phyloP scores from a whole-genome alignment of 768 basidiomycete genomes.

The Boletus rubescentipes region DNA sequence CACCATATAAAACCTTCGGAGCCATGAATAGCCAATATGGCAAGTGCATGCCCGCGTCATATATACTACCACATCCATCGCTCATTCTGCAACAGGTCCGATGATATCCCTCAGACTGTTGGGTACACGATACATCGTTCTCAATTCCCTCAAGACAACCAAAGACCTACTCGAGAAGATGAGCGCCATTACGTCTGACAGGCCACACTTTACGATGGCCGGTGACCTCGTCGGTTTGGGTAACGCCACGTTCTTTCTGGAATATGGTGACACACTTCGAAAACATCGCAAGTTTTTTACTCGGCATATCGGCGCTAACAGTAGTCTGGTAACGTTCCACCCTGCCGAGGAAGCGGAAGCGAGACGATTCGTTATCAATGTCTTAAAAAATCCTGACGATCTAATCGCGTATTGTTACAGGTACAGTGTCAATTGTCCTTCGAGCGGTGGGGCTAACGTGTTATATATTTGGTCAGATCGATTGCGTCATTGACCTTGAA shows the following conservation, averaged over 20 bases:
- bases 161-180: slow-evolving; percentile 12
- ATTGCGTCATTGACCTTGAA: slow-evolving; percentile 31
- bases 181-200: slow-evolving; percentile 2
- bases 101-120: slow-evolving; percentile 26
- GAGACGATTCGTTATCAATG: no score
- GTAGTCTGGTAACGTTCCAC: neutral
- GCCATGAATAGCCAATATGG: slow-evolving; percentile 43
- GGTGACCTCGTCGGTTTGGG: slow-evolving; percentile 22
- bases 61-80: no score
- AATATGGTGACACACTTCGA: neutral
- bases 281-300: no score
- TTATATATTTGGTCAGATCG: slow-evolving; percentile 27
- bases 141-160: slow-evolving; percentile 43
- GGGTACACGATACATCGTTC: slow-evolving; percentile 45
- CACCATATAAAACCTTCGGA: slow-evolving; percentile 51
- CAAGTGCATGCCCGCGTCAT: no score
- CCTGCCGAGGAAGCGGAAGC: no score
- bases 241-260: neutral
- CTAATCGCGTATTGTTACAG: neutral
- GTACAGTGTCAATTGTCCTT: neutral
- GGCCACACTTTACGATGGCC: slow-evolving; percentile 6
- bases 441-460: neutral
- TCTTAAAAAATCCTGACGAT: neutral
- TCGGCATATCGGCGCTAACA: slow-evolving; percentile 1
- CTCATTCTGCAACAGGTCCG: slow-evolving; percentile 16